Percentiles rank a stretch among this genome's conserved stretches.
phyloP scores from a whole-genome alignment of 2,329 filamentous ascomycete genomes.

The Trichoderma afroharzianum region DNA sequence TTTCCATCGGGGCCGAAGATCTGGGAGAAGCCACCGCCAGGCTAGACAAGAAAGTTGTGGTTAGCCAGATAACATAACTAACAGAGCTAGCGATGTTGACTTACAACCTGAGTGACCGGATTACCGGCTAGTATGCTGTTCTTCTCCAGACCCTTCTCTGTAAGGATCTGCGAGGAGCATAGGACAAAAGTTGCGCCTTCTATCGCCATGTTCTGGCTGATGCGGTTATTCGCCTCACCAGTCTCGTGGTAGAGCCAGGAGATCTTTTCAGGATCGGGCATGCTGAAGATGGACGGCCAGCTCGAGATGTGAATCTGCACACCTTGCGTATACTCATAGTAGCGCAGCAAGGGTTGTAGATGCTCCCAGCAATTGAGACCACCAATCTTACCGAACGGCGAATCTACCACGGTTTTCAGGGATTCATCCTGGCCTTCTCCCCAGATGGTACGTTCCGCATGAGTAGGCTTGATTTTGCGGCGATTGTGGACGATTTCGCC shows the following conservation, averaged over 20 bases:
- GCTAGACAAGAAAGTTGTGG: not conserved
- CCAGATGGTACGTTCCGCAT: slow-evolving; percentile 53
- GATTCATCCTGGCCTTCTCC: slow-evolving; percentile 53
- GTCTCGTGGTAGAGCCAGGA: slow-evolving; percentile 36
- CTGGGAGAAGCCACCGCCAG: slow-evolving; percentile 48
- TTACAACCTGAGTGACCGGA: slow-evolving; percentile 31
- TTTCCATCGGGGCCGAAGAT: slow-evolving; percentile 53
- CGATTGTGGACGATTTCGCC: slow-evolving; percentile 51
- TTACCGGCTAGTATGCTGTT: slow-evolving; percentile 35
- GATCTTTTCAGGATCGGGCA: slow-evolving; percentile 28
- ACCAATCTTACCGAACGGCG: slow-evolving; percentile 48
- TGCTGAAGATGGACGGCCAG: slow-evolving; percentile 31
- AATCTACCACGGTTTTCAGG: slow-evolving; percentile 46
- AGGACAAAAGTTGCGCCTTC: slow-evolving; percentile 42
- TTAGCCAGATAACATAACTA: not conserved
- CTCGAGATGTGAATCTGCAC: slow-evolving; percentile 24
- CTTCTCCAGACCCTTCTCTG: slow-evolving; percentile 38
- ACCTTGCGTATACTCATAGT: slow-evolving; percentile 21
- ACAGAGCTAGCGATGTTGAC: not conserved
- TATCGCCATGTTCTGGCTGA: slow-evolving; percentile 41
- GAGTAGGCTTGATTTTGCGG: slow-evolving; percentile 56
- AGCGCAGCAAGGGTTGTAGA: slow-evolving; percentile 16
- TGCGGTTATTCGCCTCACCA: slow-evolving; percentile 31
- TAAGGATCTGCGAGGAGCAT: slow-evolving; percentile 38
- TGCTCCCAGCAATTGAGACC: slow-evolving; percentile 53